A percentile compares a stretch with the other conserved stretches of the same genome.
Conservation (phyloP, 805 yeast species). For the Pichia gijzeniarum region DNA sequence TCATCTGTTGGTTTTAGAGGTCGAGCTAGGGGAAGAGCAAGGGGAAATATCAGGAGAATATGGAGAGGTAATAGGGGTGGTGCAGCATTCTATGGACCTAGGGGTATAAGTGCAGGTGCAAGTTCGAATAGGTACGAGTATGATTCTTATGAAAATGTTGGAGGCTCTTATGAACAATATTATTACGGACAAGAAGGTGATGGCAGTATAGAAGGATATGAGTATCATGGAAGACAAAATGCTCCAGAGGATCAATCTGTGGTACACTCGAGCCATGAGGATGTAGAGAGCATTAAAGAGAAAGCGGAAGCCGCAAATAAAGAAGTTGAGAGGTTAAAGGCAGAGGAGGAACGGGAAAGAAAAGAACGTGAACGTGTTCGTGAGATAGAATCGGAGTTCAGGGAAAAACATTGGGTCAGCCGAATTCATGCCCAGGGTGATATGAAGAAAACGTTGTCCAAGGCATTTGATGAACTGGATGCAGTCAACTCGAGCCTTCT, state of each 20-base stretch:
- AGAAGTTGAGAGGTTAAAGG: background rate
- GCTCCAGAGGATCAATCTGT: too few relatives aligned
- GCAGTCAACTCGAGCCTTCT: slow-evolving; percentile 17
- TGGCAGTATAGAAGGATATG: background rate
- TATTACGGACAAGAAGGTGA: slow-evolving; percentile 1
- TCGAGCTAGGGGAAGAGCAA: background rate
- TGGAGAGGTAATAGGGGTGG: too few relatives aligned
- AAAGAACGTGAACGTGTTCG: slow-evolving; percentile 6
- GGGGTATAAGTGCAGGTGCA: too few relatives aligned
- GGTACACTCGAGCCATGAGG: background rate
- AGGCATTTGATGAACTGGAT: slow-evolving; percentile 22
- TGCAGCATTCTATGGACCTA: too few relatives aligned
- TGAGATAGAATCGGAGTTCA: slow-evolving; percentile 8
- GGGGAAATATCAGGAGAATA: too few relatives aligned
- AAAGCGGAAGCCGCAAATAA: background rate
- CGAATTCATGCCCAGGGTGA: slow-evolving; percentile 22
- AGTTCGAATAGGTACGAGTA: background rate
- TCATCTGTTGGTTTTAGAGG: slow-evolving; percentile 1
- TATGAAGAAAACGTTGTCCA: slow-evolving; percentile 12
- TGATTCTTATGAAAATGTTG: background rate
- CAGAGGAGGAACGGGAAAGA: background rate
- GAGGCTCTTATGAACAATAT: background rate
- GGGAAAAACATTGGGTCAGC: slow-evolving; percentile 27
- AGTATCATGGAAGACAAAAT: background rate
- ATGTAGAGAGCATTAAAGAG: background rate